Base-by-base conservation (phyloP, 176 grass and related monocot genomes). In the Echinochloa phyllopogon region DNA sequence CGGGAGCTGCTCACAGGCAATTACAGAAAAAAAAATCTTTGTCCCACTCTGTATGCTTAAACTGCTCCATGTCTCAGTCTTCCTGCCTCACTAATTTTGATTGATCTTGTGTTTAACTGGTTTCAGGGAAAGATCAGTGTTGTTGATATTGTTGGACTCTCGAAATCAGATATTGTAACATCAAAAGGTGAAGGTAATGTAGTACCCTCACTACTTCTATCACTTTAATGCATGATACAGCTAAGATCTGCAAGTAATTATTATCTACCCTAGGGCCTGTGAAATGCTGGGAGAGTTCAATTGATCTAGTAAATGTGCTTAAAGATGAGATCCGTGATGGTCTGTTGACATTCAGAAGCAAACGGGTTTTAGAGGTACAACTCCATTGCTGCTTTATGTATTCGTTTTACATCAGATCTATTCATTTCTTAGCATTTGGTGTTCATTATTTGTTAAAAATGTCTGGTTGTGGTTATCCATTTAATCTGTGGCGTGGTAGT, bases 241-340 rank as follows among this genome's bases (percentile, higher is more conserved):
- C 20, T 24, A 76, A 23, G 20, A 69, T 82, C 53, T 57, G 64
- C 56, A 77, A 76, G 33, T 79, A 75, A 85, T 74, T 56, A n/a
- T 33, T 44, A 36, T 86, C 64, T 67, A 65, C 45, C 75, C 67
- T 80, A 95, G 93, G 93, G 25, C 67, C 85, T 60, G 83, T 88
- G 37, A 95, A 92, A 88, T 95, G 62, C 68, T 90, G 93, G 83
- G 93, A 95, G 75, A 87, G 88, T 80, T 92, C 93, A 74, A 88
- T 92, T 69, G 88, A 92, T 83, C 75, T 95, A 39, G 85, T 95
- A 69, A 92, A 86, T 74, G 79, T 78, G 73, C 84, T 95, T 53
- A 95, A 95, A 79, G 87, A 92, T 84, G 93, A 95, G 79, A 95
- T 95, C 23, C 93, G 93, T 83, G 93, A 95, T 57, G 93, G 93